These are phyloP conservation scores for Exophiala bonariae DNA, from an alignment of 2,329 filamentous ascomycete genomes.

Conservation along the genomic window DNA sequence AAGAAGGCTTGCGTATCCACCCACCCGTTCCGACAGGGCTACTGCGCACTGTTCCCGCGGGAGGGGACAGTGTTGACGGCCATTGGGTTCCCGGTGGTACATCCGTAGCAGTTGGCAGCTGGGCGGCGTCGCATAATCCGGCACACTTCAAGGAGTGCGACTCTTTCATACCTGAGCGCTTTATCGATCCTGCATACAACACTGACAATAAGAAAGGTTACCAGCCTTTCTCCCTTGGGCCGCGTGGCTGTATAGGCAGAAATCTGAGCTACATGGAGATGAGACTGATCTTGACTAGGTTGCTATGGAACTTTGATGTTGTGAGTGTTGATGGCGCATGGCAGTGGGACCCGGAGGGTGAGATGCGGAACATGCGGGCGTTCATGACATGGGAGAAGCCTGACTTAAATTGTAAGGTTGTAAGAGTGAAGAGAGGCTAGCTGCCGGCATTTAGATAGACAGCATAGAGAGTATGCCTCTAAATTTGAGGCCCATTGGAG, in stretches of 20 bases:
- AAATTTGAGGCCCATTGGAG: too few relatives aligned
- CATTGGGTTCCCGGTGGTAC: slow-evolving; percentile 34
- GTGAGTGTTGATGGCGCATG: slow-evolving; percentile 6
- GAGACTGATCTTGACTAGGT: slow-evolving; percentile 47
- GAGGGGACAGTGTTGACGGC: slow-evolving; percentile 31
- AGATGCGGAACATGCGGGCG: slow-evolving; percentile 14
- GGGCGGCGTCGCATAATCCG: slow-evolving; percentile 28
- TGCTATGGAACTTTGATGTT: slow-evolving; percentile 53
- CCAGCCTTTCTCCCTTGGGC: slow-evolving; percentile 4
- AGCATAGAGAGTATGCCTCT: too few relatives aligned
- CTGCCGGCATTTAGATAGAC: too few relatives aligned
- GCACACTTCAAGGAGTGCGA: slow-evolving; percentile 28
- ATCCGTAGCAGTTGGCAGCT: slow-evolving; percentile 27
- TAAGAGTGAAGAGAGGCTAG: slow-evolving; percentile 2
- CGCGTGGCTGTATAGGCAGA: slow-evolving; percentile 3
- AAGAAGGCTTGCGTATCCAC: slow-evolving; percentile 49
- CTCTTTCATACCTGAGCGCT: slow-evolving; percentile 19
- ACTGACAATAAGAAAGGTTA: slow-evolving; percentile 10
- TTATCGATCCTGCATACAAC: slow-evolving; percentile 6
- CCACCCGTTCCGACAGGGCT: slow-evolving; percentile 39
- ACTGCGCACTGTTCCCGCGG: slow-evolving; percentile 40
- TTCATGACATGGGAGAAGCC: slow-evolving; percentile 17
- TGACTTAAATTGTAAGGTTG: slow-evolving; percentile 10
- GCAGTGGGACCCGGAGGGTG: slow-evolving; percentile 15
- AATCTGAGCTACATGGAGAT: slow-evolving; percentile 54